Evolutionary conservation across 2,329 filamentous ascomycete species (phyloP).

Genomic region (Hypoxylon sp.): DNA sequence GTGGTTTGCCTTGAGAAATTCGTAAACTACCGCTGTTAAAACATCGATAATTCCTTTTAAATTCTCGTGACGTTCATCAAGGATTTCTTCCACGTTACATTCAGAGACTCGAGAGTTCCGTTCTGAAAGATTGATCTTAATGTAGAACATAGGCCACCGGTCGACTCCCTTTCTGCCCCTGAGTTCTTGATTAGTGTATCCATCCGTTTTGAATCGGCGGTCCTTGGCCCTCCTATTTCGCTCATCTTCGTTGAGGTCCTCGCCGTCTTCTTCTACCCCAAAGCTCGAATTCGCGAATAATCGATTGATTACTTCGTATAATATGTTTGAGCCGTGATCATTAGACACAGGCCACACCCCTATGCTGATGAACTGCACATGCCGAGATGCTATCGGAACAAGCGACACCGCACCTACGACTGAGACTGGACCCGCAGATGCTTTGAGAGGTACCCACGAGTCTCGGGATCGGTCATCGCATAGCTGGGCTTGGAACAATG

Average conservation of each 20-base stretch:
- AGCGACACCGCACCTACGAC: slow-evolving; percentile 81
- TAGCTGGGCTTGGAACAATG: slow-evolving; percentile 77
- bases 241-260: slow-evolving; percentile 56
- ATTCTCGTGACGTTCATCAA: slow-evolving; percentile 63
- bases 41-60: slow-evolving; percentile 74
- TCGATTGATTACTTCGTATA: slow-evolving; percentile 85
- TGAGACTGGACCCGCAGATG: slow-evolving; percentile 71
- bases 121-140: slow-evolving; percentile 71
- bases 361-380: slow-evolving; percentile 84
- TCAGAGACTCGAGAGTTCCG: slow-evolving; percentile 29
- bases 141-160: slow-evolving; percentile 88
- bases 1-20: slow-evolving; percentile 82
- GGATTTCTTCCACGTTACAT: slow-evolving; percentile 56
- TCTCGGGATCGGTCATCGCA: slow-evolving; percentile 65
- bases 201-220: slow-evolving; percentile 59
- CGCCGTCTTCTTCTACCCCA: slow-evolving; percentile 69
- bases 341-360: slow-evolving; percentile 77
- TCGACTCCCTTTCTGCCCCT: slow-evolving; percentile 78
- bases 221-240: slow-evolving; percentile 44
- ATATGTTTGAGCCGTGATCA: slow-evolving; percentile 69
- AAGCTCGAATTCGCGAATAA: slow-evolving; percentile 85
- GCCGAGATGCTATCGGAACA: slow-evolving; percentile 77
- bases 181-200: slow-evolving; percentile 66
- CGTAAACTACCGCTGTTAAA: slow-evolving; percentile 75
- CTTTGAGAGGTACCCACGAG: slow-evolving; percentile 80